phyloP scores from a whole-genome alignment of 371 early-diverging fungal genomes.

The Mucor irregularis region DNA sequence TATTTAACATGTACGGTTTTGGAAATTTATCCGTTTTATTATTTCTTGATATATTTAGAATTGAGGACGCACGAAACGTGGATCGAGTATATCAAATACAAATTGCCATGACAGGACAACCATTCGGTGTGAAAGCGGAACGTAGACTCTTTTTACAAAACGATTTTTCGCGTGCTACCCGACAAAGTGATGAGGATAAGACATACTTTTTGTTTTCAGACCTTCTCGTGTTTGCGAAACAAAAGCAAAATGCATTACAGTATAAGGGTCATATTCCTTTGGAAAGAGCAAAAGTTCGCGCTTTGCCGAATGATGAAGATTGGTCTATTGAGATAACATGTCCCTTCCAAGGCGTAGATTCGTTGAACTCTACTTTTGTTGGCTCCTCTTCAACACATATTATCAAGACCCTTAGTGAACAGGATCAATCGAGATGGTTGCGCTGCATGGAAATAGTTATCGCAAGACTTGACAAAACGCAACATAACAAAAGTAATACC shows the following conservation, averaged over 20 bases:
- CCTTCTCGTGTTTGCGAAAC: constrained; percentile 36
- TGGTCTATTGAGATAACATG: constrained; percentile 37
- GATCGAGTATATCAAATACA: constrained; percentile 41
- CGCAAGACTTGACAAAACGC: background rate
- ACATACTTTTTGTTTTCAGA: constrained; percentile 44
- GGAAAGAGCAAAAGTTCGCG: constrained; percentile 33
- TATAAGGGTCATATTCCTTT: constrained; percentile 42
- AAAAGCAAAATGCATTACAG: constrained; percentile 31
- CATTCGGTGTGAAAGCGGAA: constrained; percentile 34
- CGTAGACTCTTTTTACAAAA: constrained; percentile 23
- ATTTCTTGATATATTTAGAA: constrained; percentile 8
- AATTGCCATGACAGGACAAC: constrained; percentile 31
- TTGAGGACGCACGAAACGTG: constrained; percentile 36
- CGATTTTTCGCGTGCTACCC: constrained; percentile 11
- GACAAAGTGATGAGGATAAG: constrained; percentile 29
- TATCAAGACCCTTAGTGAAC: constrained; percentile 16
- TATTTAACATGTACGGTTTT: background rate
- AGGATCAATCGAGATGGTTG: constrained; percentile 35
- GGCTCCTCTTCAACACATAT: constrained; percentile 32
- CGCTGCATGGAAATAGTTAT: constrained; percentile 16
- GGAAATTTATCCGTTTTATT: background rate
- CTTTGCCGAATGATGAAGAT: constrained; percentile 26
- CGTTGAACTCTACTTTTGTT: constrained; percentile 39
- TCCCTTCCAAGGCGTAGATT: constrained; percentile 42
- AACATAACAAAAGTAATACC: background rate